phyloP scores from a whole-genome alignment of 768 basidiomycete genomes.

The Holtermanniella nyarrowii region DNA sequence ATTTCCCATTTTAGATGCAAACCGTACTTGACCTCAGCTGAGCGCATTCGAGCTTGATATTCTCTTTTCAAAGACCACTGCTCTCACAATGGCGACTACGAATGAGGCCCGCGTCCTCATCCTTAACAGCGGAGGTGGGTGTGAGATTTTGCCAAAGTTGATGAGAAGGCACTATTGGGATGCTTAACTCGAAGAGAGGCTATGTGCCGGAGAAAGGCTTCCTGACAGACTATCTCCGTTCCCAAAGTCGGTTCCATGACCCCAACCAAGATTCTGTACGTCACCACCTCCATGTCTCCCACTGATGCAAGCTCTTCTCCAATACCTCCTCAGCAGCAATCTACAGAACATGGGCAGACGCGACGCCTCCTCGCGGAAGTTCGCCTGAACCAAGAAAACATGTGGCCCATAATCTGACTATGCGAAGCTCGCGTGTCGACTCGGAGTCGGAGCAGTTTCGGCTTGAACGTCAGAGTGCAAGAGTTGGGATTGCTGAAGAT shows the following conservation, averaged over 20 bases:
- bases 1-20: no score
- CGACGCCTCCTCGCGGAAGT: not conserved
- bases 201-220: constrained; percentile 13
- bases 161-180: constrained; percentile 6
- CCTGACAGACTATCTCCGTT: constrained; percentile 53
- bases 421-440: constrained; percentile 45
- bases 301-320: constrained; percentile 51
- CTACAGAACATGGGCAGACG: constrained; percentile 58
- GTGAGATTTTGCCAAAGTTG: not conserved
- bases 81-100: not conserved
- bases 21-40: no score
- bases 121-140: constrained; percentile 2
- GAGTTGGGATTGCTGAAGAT: constrained; percentile 12
- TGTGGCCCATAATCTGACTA: constrained; percentile 48
- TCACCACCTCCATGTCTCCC: not conserved
- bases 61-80: no score
- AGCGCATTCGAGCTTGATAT: no score
- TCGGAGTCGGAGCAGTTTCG: not conserved
- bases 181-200: constrained; percentile 3
- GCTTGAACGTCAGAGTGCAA: not conserved
- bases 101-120: constrained; percentile 5
- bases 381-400: constrained; percentile 3
- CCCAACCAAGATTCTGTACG: constrained; percentile 62
- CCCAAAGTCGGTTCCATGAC: constrained; percentile 83
- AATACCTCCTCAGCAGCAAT: constrained; percentile 67